A percentile compares a stretch with the other conserved stretches of the same genome.
Evolutionary conservation across 768 basidiomycete species (phyloP).

Genomic region (Infundibulicybe gibba): DNA sequence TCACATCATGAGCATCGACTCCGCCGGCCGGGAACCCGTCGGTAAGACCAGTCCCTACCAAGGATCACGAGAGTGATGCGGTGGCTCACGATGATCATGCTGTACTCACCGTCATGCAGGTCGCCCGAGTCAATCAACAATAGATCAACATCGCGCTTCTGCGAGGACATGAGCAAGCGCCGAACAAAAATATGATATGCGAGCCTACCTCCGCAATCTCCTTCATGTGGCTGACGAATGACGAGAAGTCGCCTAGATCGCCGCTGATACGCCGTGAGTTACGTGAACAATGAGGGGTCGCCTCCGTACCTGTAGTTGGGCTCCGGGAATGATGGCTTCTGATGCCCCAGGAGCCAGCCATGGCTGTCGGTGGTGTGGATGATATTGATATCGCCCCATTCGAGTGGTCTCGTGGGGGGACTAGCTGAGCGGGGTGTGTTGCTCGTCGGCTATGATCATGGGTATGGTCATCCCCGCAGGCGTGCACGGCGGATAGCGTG

Average conservation of each 20-base stretch:
- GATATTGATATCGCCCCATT: constrained; percentile 90
- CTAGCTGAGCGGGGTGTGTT: constrained; percentile 33
- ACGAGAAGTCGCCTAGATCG: constrained; percentile 79
- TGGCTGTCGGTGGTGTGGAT: constrained; percentile 85
- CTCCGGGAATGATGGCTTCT: constrained; percentile 68
- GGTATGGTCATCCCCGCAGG: constrained; percentile 20
- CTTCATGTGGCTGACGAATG: constrained; percentile 86
- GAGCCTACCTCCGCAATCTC: constrained; percentile 50
- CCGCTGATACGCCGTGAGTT: constrained; percentile 28
- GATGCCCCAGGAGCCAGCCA: constrained; percentile 74
- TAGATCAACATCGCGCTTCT: constrained; percentile 76
- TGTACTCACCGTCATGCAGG: constrained; percentile 57
- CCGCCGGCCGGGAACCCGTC: constrained; percentile 72
- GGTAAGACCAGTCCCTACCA: constrained; percentile 65
- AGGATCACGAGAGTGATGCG: not conserved
- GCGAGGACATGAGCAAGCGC: not conserved
- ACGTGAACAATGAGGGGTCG: not conserved
- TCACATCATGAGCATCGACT: constrained; percentile 69
- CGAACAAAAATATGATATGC: not conserved
- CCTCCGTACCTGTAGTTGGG: constrained; percentile 61
- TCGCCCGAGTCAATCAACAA: constrained; percentile 83
- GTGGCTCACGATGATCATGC: not conserved
- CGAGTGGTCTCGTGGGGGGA: constrained; percentile 64
- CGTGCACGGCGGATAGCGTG: not conserved
- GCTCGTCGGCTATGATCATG: constrained; percentile 29